Conservation (phyloP, 441 rosid species). For the Corymbia calophylla region DNA sequence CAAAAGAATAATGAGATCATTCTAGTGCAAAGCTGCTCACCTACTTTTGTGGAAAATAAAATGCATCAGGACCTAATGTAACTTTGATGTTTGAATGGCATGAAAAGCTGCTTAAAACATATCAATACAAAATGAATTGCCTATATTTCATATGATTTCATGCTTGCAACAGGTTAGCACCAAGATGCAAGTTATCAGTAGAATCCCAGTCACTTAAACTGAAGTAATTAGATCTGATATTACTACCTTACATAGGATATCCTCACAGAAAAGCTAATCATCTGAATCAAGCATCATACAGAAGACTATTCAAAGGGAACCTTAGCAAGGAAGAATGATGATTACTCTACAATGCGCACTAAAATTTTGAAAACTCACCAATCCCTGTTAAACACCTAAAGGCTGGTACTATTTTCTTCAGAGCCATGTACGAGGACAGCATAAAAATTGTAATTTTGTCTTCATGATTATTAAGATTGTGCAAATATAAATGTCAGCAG, state of each 20-base stretch:
- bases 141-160: background rate
- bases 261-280: background rate
- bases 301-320: background rate
- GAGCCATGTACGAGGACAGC: background rate
- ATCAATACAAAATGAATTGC: background rate
- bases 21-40: background rate
- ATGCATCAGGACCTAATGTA: background rate
- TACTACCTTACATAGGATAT: background rate
- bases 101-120: background rate
- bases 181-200: background rate
- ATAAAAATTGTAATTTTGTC: background rate
- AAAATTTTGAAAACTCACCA: background rate
- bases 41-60: background rate
- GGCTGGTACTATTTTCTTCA: background rate
- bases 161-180: background rate
- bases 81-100: background rate
- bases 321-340: background rate
- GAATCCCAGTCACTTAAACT: background rate
- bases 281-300: background rate
- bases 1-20: background rate
- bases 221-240: background rate
- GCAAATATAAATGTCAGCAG: background rate
- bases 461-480: background rate
- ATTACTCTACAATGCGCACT: background rate
- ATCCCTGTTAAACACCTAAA: background rate